Evolutionary conservation across 305 asterid genomes (phyloP).

Genomic region (Fraxinus platypoda): DNA sequence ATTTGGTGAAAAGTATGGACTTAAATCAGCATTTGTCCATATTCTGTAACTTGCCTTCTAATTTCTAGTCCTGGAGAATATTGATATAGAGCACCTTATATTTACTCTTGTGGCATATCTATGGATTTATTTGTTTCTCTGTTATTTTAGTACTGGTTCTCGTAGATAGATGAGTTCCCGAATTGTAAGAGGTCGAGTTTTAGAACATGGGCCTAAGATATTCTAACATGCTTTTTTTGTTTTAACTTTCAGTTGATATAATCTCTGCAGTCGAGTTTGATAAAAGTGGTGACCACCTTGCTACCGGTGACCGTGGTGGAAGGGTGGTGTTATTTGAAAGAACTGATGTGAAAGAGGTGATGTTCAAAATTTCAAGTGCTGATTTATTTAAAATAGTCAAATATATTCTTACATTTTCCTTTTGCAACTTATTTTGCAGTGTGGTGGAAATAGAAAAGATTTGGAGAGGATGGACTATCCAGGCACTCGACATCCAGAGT

Average conservation of each 20-base stretch:
- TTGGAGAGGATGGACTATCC: slow-evolving; percentile 74
- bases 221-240: slow-evolving; percentile 18
- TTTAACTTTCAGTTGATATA: slow-evolving; percentile 73
- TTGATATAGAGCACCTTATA: background rate
- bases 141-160: background rate
- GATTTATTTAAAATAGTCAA: slow-evolving; percentile 18
- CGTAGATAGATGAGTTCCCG: background rate
- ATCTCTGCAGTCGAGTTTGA: slow-evolving; percentile 96
- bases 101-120: background rate
- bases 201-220: slow-evolving; percentile 6
- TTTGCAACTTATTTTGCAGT: slow-evolving; percentile 40
- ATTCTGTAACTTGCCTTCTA: background rate
- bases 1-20: background rate
- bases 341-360: slow-evolving; percentile 84
- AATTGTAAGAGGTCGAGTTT: background rate
- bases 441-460: slow-evolving; percentile 78
- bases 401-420: slow-evolving; percentile 10
- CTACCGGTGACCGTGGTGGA: slow-evolving; percentile 99
- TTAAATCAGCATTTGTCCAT: background rate
- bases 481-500: slow-evolving; percentile 83
- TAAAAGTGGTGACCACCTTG: slow-evolving; percentile 94
- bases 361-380: slow-evolving; percentile 9
- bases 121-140: background rate
- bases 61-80: background rate
- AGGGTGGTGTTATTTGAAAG: slow-evolving; percentile 96